Evolutionary conservation across 805 yeast genomes (phyloP).

Genomic region (Metschnikowia anglica): DNA sequence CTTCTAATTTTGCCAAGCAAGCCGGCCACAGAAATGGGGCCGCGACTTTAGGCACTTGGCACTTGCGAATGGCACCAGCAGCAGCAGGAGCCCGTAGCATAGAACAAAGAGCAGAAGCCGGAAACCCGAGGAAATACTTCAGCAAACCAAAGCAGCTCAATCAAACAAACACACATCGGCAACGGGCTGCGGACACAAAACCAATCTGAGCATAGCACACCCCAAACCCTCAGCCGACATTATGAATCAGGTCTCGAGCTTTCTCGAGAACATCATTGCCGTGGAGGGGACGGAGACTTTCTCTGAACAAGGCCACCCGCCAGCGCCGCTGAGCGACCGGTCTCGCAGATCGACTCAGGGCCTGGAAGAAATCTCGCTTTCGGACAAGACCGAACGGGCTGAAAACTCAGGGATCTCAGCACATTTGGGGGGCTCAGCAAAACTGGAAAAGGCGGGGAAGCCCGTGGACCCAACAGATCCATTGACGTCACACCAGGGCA

Average conservation of each 20-base stretch:
- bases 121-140: too few relatives aligned
- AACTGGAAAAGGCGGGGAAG: not conserved
- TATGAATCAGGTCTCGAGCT: constrained; percentile 41
- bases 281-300: constrained; percentile 22
- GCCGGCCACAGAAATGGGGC: too few relatives aligned
- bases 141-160: too few relatives aligned
- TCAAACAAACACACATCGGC: too few relatives aligned
- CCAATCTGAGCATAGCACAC: too few relatives aligned
- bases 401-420: not conserved
- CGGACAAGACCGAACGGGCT: not conserved
- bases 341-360: constrained; percentile 7
- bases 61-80: too few relatives aligned
- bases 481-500: constrained; percentile 3
- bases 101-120: too few relatives aligned
- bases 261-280: constrained; percentile 36
- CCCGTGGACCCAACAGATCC: constrained; percentile 1
- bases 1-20: too few relatives aligned
- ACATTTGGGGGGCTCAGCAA: not conserved
- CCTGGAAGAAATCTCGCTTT: constrained; percentile 1
- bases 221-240: not conserved
- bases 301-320: not conserved
- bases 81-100: too few relatives aligned
- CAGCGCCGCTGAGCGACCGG: not conserved
- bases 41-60: too few relatives aligned
- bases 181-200: too few relatives aligned